Base-by-base conservation (phyloP, 805 yeast species). In the Starmerella floris region DNA sequence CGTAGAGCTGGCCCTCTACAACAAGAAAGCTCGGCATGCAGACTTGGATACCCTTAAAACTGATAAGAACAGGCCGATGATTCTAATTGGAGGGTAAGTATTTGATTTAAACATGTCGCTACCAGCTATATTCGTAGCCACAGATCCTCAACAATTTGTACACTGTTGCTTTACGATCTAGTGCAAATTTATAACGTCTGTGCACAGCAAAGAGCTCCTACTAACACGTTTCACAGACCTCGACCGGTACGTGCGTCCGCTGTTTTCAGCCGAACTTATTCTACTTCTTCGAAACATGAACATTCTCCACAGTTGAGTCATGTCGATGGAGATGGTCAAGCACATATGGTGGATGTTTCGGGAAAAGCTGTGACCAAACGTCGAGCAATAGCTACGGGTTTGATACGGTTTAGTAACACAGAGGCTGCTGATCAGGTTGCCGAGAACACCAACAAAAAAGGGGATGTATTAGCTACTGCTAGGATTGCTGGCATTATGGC, bases 401-500 rank as follows among this genome's bases (percentile, higher is more conserved):
- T 35, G 3, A 67, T 72, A 25, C 46, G 23, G 28, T 72, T 72
- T 48, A 60, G 70, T 23, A 62, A 62, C 34, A 28, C 49, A 0
- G 34, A 35, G 0, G 60, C 69, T 1, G 44, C 62, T 2, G 43
- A 47, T 8, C 59, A 66, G 40, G 63, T 72, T 28, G 40, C 43
- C 3, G 46, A 53, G 2, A 63, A 69, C 44, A 45, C 52, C 9
- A 64, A 68, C 46, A 70, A 70, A 46, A 72, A 72, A 52, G 77
- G 77, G 8, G 76, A 72, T 45, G 76, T 72, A 1, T 42, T 71
- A 2, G 60, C 70, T 15, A 62, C 67, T 13, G 65, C 76, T 0
- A 51, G 76, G 27, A 60, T 72, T 1, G 67, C 75, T 1, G 75
- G 73, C 0, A 70, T 72, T 13, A 68, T 70, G 69, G 76, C 70